A percentile compares a stretch with the other conserved stretches of the same genome.
These are phyloP conservation scores for Magnolia officinalis DNA, from an alignment of 164 flowering plant genomes.

Conservation along the genomic window DNA sequence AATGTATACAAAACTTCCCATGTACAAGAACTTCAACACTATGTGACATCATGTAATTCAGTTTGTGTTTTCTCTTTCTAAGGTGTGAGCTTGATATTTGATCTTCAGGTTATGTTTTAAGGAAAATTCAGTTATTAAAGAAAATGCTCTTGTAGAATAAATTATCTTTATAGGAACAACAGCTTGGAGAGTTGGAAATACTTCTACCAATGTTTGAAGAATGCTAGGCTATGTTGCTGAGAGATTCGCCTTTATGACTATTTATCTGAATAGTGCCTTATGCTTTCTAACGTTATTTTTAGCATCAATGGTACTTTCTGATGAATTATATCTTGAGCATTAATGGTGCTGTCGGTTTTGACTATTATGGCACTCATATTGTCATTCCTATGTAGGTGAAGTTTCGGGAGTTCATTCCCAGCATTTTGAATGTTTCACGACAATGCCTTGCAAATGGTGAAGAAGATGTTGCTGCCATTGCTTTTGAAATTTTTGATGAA, in stretches of 20 bases:
- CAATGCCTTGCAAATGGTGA: constrained; percentile 14
- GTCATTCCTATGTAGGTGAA: constrained; percentile 46
- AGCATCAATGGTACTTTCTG: background rate
- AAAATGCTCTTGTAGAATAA: too few species aligned
- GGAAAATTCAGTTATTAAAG: too few species aligned
- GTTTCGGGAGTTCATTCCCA: constrained; percentile 88
- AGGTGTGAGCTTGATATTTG: too few species aligned
- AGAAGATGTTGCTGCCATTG: constrained; percentile 88
- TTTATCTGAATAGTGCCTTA: background rate
- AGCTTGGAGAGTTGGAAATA: too few species aligned
- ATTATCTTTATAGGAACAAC: too few species aligned
- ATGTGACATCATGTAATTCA: too few species aligned
- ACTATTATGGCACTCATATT: background rate
- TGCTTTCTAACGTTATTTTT: background rate
- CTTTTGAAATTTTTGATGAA: constrained; percentile 98
- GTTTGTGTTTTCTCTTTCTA: too few species aligned
- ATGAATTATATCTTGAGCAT: background rate
- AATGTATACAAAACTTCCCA: too few species aligned
- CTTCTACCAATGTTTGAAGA: too few species aligned
- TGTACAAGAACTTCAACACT: too few species aligned
- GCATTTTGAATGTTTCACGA: constrained; percentile 63
- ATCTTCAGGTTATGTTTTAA: too few species aligned
- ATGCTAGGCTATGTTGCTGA: background rate
- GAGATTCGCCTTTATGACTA: background rate
- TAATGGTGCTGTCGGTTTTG: background rate